Conservation (phyloP, 1,139 yeast species). For the Suhomyces taliae region DNA sequence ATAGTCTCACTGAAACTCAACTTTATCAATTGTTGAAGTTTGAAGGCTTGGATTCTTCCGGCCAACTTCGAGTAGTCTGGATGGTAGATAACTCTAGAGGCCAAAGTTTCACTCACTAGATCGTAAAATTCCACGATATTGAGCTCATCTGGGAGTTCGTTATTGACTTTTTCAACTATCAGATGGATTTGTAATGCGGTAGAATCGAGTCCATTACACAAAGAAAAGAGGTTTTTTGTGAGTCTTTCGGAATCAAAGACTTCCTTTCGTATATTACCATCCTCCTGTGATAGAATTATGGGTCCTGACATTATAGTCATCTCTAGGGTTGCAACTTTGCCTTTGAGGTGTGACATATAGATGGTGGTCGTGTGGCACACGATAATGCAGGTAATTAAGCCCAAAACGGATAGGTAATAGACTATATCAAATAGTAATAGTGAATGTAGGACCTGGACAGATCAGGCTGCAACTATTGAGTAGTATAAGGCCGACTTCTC, state of each 20-base stretch:
- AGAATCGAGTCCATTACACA: conserved; percentile 21
- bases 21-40: conserved; percentile 30
- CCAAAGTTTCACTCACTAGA: conserved; percentile 45
- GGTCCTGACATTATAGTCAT: neutral
- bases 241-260: conserved; percentile 17
- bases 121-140: conserved; percentile 34
- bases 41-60: conserved; percentile 42
- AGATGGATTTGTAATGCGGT: conserved; percentile 22
- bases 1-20: conserved; percentile 37
- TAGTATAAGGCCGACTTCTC: too few relatives aligned
- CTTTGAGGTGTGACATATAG: too few relatives aligned
- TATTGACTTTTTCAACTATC: conserved; percentile 22
- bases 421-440: too few relatives aligned
- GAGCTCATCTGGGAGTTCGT: conserved; percentile 36
- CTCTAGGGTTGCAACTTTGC: neutral
- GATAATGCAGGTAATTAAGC: neutral
- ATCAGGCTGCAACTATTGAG: too few relatives aligned
- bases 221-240: conserved; percentile 14
- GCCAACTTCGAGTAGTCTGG: conserved; percentile 51
- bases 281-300: neutral
- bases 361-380: neutral
- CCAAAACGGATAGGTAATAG: too few relatives aligned
- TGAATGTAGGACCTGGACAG: too few relatives aligned
- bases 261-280: neutral
- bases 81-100: conserved; percentile 45